phyloP scores from a whole-genome alignment of 371 early-diverging fungal species.

The Scutellospora calospora region DNA sequence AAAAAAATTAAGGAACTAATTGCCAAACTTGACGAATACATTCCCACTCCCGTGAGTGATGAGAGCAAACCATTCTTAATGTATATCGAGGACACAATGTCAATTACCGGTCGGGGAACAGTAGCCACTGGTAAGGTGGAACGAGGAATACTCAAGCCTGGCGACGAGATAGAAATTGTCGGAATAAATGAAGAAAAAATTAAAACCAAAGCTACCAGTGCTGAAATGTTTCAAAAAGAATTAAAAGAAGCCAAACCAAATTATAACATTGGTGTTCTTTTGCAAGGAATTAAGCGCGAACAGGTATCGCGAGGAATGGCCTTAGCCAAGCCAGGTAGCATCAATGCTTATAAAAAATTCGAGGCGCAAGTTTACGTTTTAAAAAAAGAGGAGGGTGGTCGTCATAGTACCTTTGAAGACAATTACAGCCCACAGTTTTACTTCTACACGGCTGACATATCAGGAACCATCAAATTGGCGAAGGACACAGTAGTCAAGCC shows the following conservation, averaged over 20 bases:
- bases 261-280: slow-evolving; percentile 96
- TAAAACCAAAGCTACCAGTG: slow-evolving; percentile 94
- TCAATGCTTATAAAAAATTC: slow-evolving; percentile 94
- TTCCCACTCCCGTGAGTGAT: slow-evolving; percentile 94
- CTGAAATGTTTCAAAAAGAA: slow-evolving; percentile 99
- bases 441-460: slow-evolving; percentile 93
- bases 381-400: slow-evolving; percentile 98
- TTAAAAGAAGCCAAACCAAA: slow-evolving; percentile 97
- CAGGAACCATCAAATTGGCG: slow-evolving; percentile 87
- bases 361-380: slow-evolving; percentile 91
- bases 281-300: slow-evolving; percentile 97
- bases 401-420: slow-evolving; percentile 95
- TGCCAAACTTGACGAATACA: slow-evolving; percentile 92
- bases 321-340: slow-evolving; percentile 89
- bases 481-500: slow-evolving; percentile 95
- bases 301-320: slow-evolving; percentile 95
- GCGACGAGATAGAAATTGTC: neutral
- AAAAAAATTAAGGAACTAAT: slow-evolving; percentile 94
- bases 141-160: too few relatives aligned
- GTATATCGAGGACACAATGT: slow-evolving; percentile 76
- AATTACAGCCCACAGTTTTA: slow-evolving; percentile 98
- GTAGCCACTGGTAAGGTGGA: slow-evolving; percentile 99
- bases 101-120: slow-evolving; percentile 98
- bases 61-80: slow-evolving; percentile 99
- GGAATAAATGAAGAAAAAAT: slow-evolving; percentile 78